These are phyloP conservation scores for Solanum bulbocastanum DNA, from an alignment of 257 asterid species.

Conservation along the genomic window DNA sequence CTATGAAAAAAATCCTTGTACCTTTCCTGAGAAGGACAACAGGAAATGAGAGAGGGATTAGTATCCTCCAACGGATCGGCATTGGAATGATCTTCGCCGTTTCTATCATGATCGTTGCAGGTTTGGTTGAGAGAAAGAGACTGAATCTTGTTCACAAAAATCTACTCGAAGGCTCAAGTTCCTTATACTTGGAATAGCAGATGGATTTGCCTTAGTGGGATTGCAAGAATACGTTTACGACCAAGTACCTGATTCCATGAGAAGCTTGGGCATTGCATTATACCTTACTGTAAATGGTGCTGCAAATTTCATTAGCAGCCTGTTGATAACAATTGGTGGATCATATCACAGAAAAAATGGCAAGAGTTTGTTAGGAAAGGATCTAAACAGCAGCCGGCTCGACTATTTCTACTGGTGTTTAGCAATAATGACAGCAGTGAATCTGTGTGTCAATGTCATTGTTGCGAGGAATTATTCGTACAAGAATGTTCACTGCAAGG, in stretches of 20 bases:
- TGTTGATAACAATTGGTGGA: slow-evolving; percentile 57
- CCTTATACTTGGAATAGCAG: slow-evolving; percentile 51
- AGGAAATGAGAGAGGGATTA: slow-evolving; percentile 54
- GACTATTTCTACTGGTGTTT: slow-evolving; percentile 27
- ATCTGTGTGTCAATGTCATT: slow-evolving; percentile 28
- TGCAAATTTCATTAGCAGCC: slow-evolving; percentile 53
- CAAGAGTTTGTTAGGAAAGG: slow-evolving; percentile 37
- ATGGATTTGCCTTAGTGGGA: slow-evolving; percentile 71
- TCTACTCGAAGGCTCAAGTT: slow-evolving; percentile 16
- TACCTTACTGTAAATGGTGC: slow-evolving; percentile 68
- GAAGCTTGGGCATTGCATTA: slow-evolving; percentile 66
- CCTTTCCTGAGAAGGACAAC: slow-evolving; percentile 42
- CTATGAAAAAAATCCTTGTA: slow-evolving; percentile 58
- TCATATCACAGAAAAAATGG: slow-evolving; percentile 35
- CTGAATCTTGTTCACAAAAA: slow-evolving; percentile 8
- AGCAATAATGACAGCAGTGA: slow-evolving; percentile 36
- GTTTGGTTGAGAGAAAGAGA: slow-evolving; percentile 46
- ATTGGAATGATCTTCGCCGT: slow-evolving; percentile 57
- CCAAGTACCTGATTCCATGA: slow-evolving; percentile 86
- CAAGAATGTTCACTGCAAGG: slow-evolving; percentile 44
- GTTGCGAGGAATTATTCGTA: slow-evolving; percentile 50
- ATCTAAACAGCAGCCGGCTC: slow-evolving; percentile 21
- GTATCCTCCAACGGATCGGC: slow-evolving; percentile 62
- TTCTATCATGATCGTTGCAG: slow-evolving; percentile 45
- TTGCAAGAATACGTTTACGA: slow-evolving; percentile 78